phyloP scores from a whole-genome alignment of 2,329 filamentous ascomycete species.

The Pseudogymnoascus sp. region DNA sequence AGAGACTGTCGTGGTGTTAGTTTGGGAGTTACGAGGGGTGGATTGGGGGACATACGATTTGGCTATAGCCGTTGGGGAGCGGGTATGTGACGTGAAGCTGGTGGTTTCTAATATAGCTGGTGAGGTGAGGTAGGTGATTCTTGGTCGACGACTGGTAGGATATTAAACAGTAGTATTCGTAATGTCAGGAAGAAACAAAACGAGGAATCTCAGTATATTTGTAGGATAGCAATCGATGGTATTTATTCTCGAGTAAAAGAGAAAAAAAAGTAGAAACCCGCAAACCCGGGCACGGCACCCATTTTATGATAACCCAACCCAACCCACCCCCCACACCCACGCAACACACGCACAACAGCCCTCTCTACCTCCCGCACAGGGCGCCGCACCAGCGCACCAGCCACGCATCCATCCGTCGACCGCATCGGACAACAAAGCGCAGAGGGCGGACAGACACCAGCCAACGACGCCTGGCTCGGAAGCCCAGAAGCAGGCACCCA shows the following conservation, averaged over 20 bases:
- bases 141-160: not conserved
- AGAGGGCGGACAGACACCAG: not conserved
- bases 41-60: not conserved
- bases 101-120: not conserved
- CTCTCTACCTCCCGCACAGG: not conserved
- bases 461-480: not conserved
- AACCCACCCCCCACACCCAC: not conserved
- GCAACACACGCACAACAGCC: not conserved
- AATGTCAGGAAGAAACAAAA: not conserved
- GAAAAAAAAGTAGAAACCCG: not conserved
- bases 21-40: not conserved
- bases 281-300: not conserved
- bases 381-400: not conserved
- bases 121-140: not conserved
- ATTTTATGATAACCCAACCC: not conserved
- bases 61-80: not conserved
- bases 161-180: not conserved
- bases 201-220: not conserved
- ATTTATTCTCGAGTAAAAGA: not conserved
- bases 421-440: conserved; percentile 2
- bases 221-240: not conserved
- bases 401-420: not conserved
- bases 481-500: not conserved
- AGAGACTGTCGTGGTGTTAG: not conserved
- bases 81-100: not conserved